A percentile compares a stretch with the other conserved stretches of the same genome.
These are phyloP conservation scores for Geopyxis carbonaria DNA, from an alignment of 495 filamentous ascomycete species.

Conservation along the genomic window DNA sequence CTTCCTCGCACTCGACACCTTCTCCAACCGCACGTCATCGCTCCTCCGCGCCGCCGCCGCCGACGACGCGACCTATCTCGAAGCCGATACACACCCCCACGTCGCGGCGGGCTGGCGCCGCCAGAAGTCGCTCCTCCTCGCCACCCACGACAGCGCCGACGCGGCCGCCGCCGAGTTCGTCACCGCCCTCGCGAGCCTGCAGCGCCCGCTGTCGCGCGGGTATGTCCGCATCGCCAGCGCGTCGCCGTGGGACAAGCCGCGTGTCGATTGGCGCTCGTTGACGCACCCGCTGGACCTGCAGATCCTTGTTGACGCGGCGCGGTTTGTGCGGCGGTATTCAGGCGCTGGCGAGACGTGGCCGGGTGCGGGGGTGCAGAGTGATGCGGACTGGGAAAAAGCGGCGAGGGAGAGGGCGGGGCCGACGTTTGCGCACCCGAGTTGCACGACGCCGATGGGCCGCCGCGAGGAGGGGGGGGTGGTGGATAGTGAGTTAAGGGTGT, in stretches of 20 bases:
- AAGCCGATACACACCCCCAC: conserved; percentile 23
- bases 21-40: background rate
- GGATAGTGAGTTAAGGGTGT: conserved; percentile 37
- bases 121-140: conserved; percentile 14
- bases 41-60: background rate
- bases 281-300: conserved; percentile 1
- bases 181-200: conserved; percentile 4
- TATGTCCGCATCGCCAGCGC: conserved; percentile 18
- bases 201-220: conserved; percentile 28
- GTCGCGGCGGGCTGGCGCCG: conserved; percentile 27
- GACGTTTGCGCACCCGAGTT: too few species aligned
- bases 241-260: background rate
- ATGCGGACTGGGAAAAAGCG: too few species aligned
- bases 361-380: too few species aligned
- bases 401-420: too few species aligned
- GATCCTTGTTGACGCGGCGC: background rate
- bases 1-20: background rate
- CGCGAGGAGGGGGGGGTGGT: conserved; percentile 44
- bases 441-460: too few species aligned
- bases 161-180: conserved; percentile 24
- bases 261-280: background rate
- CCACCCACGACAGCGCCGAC: conserved; percentile 21
- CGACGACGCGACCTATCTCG: conserved; percentile 19
- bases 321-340: too few species aligned
- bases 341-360: too few species aligned